phyloP scores from a whole-genome alignment of 768 basidiomycete genomes.

The Cystofilobasidium capitatum region DNA sequence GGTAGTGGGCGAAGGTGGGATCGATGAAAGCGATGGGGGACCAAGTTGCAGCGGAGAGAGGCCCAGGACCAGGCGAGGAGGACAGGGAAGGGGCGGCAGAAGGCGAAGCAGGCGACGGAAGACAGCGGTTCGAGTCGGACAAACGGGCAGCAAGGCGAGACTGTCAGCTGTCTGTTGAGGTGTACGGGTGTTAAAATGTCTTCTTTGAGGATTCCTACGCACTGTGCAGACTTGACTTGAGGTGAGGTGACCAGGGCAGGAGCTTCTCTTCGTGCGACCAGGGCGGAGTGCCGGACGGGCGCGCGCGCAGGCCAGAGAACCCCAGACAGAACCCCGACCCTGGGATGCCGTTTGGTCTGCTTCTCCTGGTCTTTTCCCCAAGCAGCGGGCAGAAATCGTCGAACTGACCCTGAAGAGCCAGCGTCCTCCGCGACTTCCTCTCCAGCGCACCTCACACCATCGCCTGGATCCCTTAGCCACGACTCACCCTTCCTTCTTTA shows the following conservation, averaged over 20 bases:
- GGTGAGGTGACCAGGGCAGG: not conserved
- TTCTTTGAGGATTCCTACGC: not conserved
- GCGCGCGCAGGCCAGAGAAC: not conserved
- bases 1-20: not conserved
- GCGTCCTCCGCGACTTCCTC: not conserved
- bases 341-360: too few species aligned
- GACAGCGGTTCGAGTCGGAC: too few species aligned
- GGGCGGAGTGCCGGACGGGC: not conserved
- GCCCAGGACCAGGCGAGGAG: not conserved
- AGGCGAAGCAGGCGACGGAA: not conserved
- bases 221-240: conserved; percentile 5
- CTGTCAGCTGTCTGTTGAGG: not conserved
- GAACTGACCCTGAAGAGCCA: too few species aligned
- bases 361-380: not conserved
- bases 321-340: too few species aligned
- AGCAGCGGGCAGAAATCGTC: too few species aligned
- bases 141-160: too few species aligned
- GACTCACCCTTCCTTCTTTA: too few species aligned
- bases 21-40: not conserved
- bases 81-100: not conserved
- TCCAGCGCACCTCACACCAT: not conserved
- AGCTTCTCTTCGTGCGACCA: not conserved
- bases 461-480: too few species aligned
- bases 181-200: not conserved
- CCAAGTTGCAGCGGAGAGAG: not conserved